Base-by-base conservation (phyloP, 495 filamentous ascomycete genomes). In the Emericellopsis terricola region DNA sequence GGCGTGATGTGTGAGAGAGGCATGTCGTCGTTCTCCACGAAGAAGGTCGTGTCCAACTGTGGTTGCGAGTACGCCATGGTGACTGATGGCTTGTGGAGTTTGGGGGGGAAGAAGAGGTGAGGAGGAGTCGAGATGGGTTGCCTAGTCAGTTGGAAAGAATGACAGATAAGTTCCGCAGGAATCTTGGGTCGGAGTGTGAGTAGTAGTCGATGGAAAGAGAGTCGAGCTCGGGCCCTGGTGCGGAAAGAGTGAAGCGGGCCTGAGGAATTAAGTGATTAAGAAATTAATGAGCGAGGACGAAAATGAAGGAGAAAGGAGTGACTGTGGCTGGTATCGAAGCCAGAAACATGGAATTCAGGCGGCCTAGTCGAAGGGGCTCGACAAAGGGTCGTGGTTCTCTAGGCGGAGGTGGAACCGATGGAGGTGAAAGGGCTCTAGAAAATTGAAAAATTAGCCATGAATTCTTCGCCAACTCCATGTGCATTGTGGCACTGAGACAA, bases 11-110 rank as follows among this genome's bases (percentile, higher is more conserved):
- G 40, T 39, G 58, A 45, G n/a, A 23, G 33, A 26, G 11, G 23
- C 23, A 6, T 11, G 40, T 86, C 76, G 43, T 82, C 71, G 34
- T 68, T 69, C 54, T 96, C 89, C 41, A 92, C 77, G 53, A 97
- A 94, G 59, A 77, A 94, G 46, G 68, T 79, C 53, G 51, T 56
- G 48, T 72, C 64, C 29, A 48, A 45, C 23, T 26, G 23, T 34
- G 58, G 57, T 37, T 70, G 57, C 21, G 48, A 59, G 60, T 70
- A 80, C 41, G 78, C 81, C 86, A 94, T 94, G 49, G 51, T 76
- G 68, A 56, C 31, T 27, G 33, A 37, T 45, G 42, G 42, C 36
- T n/a, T 36, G 29, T 43, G 36, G 21, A 32, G 30, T 15, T 38
- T 29, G 33, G 30, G 26, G 15, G 32, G 38, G 26, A 39, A 41